A percentile compares a stretch with the other conserved stretches of the same genome.
Conservation (phyloP, 2,329 filamentous ascomycete genomes). For the Kalmusia sp. region DNA sequence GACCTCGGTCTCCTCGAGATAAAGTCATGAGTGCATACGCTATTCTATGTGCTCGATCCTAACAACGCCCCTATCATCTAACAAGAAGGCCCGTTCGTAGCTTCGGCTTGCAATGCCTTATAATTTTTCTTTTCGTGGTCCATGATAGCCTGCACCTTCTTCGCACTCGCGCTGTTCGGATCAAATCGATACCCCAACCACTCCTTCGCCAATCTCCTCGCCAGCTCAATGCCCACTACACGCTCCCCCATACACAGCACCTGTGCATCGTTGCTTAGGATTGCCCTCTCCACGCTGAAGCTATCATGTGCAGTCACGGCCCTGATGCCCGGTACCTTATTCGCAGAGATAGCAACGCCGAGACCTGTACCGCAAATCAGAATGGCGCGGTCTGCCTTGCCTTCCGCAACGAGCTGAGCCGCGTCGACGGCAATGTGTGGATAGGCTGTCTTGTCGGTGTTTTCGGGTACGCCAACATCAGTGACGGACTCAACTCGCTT, state of each 20-base stretch:
- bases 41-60: too few species aligned
- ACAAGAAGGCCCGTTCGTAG: neutral
- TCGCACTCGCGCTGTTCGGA: conserved; percentile 65
- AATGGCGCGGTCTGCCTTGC: conserved; percentile 77
- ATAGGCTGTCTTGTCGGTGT: conserved; percentile 79
- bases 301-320: conserved; percentile 91
- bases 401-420: conserved; percentile 67
- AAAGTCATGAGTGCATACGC: too few species aligned
- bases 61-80: too few species aligned
- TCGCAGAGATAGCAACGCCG: conserved; percentile 86
- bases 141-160: conserved; percentile 60
- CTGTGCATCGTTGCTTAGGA: conserved; percentile 86
- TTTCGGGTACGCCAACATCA: conserved; percentile 74
- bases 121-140: conserved; percentile 54
- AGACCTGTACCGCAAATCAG: conserved; percentile 87
- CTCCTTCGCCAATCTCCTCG: conserved; percentile 77
- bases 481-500: conserved; percentile 70
- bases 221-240: conserved; percentile 81
- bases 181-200: conserved; percentile 89
- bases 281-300: conserved; percentile 80
- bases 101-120: conserved; percentile 22
- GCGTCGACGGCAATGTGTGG: conserved; percentile 79
- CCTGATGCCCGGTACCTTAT: conserved; percentile 83
- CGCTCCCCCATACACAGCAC: conserved; percentile 87
- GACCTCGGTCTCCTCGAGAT: too few species aligned